Percentiles rank a stretch among this genome's conserved stretches.
These are phyloP conservation scores for Ilyonectria robusta DNA, from an alignment of 2,329 filamentous ascomycete genomes.

Conservation along the genomic window DNA sequence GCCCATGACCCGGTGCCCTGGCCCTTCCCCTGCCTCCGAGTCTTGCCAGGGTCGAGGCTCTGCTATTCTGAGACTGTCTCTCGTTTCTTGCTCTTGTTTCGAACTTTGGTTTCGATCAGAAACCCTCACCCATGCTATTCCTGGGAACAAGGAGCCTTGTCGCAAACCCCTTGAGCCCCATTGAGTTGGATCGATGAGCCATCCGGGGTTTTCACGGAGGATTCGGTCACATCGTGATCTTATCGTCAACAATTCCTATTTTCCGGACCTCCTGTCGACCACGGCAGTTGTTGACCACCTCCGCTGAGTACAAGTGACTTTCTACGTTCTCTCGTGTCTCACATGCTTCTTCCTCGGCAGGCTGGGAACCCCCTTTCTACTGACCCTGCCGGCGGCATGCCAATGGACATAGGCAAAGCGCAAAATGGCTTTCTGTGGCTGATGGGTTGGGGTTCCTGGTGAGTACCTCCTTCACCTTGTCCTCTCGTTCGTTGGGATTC, in stretches of 20 bases:
- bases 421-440: slow-evolving; percentile 11
- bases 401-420: background rate
- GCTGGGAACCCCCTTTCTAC: background rate
- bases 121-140: slow-evolving; percentile 1
- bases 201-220: background rate
- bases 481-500: background rate
- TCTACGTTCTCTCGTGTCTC: background rate
- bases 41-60: background rate
- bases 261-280: background rate
- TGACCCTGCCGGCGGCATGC: background rate
- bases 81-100: slow-evolving; percentile 18
- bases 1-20: slow-evolving; percentile 37
- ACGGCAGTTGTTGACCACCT: background rate
- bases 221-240: background rate
- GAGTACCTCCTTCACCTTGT: slow-evolving; percentile 11
- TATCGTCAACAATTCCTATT: background rate
- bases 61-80: background rate
- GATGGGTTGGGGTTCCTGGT: slow-evolving; percentile 8
- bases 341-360: slow-evolving; percentile 14
- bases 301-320: background rate
- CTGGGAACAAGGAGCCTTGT: background rate
- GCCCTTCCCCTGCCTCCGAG: background rate
- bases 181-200: background rate
- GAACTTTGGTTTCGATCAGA: slow-evolving; percentile 13
- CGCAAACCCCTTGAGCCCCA: background rate